Evolutionary conservation across 257 asterid genomes (phyloP).

Genomic region (Marsdenia floribunda): DNA sequence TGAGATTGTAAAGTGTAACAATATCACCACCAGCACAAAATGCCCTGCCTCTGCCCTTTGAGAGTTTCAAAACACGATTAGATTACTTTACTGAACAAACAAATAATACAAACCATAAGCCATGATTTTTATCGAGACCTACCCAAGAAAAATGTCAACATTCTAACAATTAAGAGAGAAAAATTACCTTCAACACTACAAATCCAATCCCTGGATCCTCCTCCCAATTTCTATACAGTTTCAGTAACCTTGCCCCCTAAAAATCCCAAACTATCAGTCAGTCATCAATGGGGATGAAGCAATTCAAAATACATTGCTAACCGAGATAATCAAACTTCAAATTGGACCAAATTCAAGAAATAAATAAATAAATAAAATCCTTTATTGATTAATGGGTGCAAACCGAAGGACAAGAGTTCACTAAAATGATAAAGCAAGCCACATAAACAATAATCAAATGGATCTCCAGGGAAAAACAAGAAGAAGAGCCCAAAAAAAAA

Average conservation of each 20-base stretch:
- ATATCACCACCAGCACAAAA: constrained; percentile 97
- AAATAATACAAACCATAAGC: not conserved
- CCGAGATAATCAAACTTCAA: not conserved
- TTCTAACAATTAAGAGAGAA: not conserved
- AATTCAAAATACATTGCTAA: not conserved
- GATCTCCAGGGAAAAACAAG: not conserved
- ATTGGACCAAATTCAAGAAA: constrained; percentile 1
- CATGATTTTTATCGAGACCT: not conserved
- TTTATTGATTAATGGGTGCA: not conserved
- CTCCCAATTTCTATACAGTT: constrained; percentile 86
- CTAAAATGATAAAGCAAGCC: not conserved
- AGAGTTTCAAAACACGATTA: constrained; percentile 26
- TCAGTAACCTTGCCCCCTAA: constrained; percentile 66
- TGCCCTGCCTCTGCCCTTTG: constrained; percentile 89
- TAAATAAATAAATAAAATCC: not conserved
- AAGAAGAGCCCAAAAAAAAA: constrained; percentile 8
- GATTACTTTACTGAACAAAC: constrained; percentile 20
- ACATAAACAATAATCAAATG: not conserved
- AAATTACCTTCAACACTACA: constrained; percentile 74
- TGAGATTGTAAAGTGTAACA: constrained; percentile 52
- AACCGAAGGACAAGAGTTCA: not conserved
- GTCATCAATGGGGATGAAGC: not conserved
- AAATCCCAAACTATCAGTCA: not conserved
- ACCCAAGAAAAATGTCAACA: constrained; percentile 9
- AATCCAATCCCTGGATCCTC: constrained; percentile 61